Base-by-base conservation (phyloP, 306 rosid species). In the Vigna hirtella region DNA sequence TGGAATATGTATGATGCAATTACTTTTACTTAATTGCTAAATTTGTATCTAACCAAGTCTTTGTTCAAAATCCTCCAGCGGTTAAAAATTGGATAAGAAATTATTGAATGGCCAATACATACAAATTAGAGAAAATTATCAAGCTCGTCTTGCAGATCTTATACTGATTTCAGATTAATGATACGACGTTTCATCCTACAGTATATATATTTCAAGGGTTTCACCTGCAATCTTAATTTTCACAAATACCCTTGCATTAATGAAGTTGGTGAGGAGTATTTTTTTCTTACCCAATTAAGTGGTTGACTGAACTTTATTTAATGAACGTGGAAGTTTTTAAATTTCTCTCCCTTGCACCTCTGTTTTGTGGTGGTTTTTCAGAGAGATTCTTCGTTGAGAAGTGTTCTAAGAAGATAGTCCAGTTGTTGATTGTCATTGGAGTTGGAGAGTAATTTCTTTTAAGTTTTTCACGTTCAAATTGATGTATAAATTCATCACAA, bases 71-170 rank as follows among this genome's bases (percentile, higher is more conserved):
- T 68, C 62, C 76, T 73, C 72, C 45, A 42, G 49, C 16, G 11
- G 63, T 61, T 28, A 55, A 73, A 70, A 72, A 45, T 66, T 56
- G 57, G 56, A 74, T 20, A 67, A 40, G 12, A 24, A 47, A 58
- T 42, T 6, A 73, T 63, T 62, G 72, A 79, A 57, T 20, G 66
- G 62, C 68, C 66, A 82, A 68, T 71, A 70, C 69, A 49, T 70
- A 75, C 50, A 74, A 58, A 51, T 84, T 85, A 94, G 17, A 91
- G 85, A 58, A 88, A 91, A 69, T 73, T 80, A 82, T 95, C 97
- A 49, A 95, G 97, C 83, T 83, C 90, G 55, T 81, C 76, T 80
- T 91, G 91, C 70, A 93, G 85, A 78, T 91, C 90, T 73, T 82
- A 87, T 38, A 88, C 77, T 71, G 97, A 83, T 62, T 89, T 86